A percentile compares a stretch with the other conserved stretches of the same genome.
Conservation (phyloP, 2,329 filamentous ascomycete species). For the Truncatella angustata region DNA sequence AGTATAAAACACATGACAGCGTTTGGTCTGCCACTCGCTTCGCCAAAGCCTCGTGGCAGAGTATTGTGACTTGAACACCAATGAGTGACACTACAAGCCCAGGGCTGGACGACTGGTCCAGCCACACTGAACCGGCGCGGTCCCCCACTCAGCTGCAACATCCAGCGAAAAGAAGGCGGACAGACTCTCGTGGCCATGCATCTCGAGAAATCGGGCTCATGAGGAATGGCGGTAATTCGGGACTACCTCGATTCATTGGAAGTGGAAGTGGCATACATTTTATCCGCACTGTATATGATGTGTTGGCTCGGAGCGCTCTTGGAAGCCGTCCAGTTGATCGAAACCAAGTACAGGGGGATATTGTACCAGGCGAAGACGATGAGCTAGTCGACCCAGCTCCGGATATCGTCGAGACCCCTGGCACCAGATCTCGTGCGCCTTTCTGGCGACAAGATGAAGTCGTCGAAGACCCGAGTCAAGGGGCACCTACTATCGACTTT, state of each 20-base stretch:
- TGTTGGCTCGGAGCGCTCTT: conserved; percentile 35
- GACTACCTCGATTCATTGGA: conserved; percentile 52
- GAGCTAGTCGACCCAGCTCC: conserved; percentile 32
- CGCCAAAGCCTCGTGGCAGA: neutral
- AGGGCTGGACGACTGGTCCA: conserved; percentile 3
- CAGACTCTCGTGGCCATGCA: neutral
- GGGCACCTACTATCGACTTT: conserved; percentile 32
- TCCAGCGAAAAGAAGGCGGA: conserved; percentile 3
- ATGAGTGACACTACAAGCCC: neutral
- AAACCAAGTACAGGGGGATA: conserved; percentile 31
- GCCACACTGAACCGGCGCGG: neutral
- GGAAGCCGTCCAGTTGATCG: conserved; percentile 26
- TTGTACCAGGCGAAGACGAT: conserved; percentile 58
- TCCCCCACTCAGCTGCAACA: neutral
- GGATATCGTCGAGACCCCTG: conserved; percentile 7
- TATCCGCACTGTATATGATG: conserved; percentile 52
- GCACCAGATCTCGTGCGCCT: conserved; percentile 21
- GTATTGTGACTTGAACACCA: neutral
- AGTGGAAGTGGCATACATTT: conserved; percentile 60
- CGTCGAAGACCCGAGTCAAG: conserved; percentile 7
- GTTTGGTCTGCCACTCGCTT: neutral
- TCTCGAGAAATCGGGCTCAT: conserved; percentile 38
- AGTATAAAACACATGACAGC: too few relatives aligned
- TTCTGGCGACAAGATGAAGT: conserved; percentile 38
- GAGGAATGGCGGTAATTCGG: conserved; percentile 45